These are phyloP conservation scores for Lyophyllum atratum DNA, from an alignment of 768 basidiomycete genomes.

Conservation along the genomic window DNA sequence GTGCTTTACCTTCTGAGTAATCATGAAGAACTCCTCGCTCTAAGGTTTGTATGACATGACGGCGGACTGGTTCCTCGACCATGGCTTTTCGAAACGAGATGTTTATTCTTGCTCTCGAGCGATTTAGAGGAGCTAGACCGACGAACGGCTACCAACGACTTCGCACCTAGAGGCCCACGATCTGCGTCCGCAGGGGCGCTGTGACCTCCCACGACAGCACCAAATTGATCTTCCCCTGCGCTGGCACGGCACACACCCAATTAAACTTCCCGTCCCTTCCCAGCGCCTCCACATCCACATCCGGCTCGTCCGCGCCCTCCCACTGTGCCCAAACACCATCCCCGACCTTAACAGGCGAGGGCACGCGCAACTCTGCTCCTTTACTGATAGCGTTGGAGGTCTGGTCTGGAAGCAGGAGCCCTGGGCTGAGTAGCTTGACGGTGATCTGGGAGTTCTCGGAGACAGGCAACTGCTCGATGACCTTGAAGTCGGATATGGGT, in stretches of 20 bases:
- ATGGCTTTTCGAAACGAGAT: too few species aligned
- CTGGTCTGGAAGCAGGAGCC: conserved; percentile 8
- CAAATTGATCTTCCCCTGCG: conserved; percentile 33
- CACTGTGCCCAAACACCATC: conserved; percentile 36
- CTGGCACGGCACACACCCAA: conserved; percentile 33
- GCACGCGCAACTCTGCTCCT: neutral
- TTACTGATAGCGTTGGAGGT: neutral
- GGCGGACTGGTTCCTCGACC: too few species aligned
- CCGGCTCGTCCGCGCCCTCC: conserved; percentile 37
- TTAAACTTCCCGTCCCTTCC: conserved; percentile 34
- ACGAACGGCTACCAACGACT: too few species aligned
- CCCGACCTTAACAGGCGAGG: conserved; percentile 25
- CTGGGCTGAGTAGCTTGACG: conserved; percentile 41
- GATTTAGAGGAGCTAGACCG: too few species aligned
- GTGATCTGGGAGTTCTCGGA: conserved; percentile 40
- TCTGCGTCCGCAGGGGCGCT: conserved; percentile 23
- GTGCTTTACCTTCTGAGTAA: neutral
- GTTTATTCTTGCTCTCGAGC: too few species aligned
- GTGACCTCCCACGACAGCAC: conserved; percentile 38
- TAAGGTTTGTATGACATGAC: too few species aligned
- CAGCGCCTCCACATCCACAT: conserved; percentile 24
- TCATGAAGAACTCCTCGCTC: neutral
- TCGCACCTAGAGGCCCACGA: conserved; percentile 19
- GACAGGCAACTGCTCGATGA: conserved; percentile 40
- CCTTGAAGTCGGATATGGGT: conserved; percentile 29